Conservation (phyloP, 768 basidiomycete species). For the Tulasnella calospora region DNA sequence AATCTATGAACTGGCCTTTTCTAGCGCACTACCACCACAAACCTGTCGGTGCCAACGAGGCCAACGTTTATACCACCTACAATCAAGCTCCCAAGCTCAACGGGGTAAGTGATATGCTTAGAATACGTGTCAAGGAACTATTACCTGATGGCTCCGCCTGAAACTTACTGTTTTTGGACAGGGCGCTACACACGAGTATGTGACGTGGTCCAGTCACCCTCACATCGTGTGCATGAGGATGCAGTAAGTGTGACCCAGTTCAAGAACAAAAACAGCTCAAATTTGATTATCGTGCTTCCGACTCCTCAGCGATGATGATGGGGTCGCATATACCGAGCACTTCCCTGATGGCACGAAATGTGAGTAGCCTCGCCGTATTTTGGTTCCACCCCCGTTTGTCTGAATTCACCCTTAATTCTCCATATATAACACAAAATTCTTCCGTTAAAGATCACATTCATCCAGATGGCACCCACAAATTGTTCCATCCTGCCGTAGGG, state of each 20-base stretch:
- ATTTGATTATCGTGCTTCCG: neutral
- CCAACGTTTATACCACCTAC: neutral
- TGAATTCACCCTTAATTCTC: neutral
- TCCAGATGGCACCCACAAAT: neutral
- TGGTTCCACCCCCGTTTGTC: neutral
- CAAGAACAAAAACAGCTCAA: neutral
- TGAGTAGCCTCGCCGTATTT: neutral
- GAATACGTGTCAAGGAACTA: neutral
- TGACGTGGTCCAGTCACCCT: neutral
- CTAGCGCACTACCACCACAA: neutral
- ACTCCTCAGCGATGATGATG: neutral
- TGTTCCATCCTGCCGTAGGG: neutral
- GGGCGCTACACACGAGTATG: neutral
- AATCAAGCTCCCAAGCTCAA: neutral
- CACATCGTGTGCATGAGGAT: neutral
- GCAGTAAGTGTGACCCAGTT: neutral
- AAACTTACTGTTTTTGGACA: neutral
- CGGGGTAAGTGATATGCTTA: neutral
- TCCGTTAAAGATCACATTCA: neutral
- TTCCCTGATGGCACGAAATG: neutral
- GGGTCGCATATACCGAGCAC: neutral
- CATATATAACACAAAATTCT: neutral
- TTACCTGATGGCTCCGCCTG: neutral
- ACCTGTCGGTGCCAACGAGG: neutral
- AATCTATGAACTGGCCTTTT: neutral